Evolutionary conservation across 2,329 filamentous ascomycete genomes (phyloP).

Genomic region (Scedosporium minutisporum): DNA sequence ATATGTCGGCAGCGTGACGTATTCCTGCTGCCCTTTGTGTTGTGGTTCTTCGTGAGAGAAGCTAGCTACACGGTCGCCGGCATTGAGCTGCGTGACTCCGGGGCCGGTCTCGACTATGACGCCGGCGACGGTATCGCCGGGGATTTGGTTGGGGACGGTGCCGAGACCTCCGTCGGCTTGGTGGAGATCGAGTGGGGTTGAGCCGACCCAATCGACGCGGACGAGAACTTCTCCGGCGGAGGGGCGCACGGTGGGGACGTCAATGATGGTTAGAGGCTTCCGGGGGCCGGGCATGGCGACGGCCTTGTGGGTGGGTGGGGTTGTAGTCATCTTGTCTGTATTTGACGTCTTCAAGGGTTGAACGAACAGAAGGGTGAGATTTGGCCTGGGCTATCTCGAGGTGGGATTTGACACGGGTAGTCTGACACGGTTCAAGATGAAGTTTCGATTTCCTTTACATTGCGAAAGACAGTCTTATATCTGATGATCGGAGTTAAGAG

Average conservation of each 20-base stretch:
- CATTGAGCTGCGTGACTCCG: constrained; percentile 28
- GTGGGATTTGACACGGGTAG: no score
- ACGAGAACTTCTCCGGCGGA: constrained; percentile 39
- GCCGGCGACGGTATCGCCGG: constrained; percentile 41
- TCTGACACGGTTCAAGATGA: no score
- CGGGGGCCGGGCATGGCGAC: constrained; percentile 47
- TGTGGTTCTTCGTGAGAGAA: constrained; percentile 37
- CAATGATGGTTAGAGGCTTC: constrained; percentile 45
- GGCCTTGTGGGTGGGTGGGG: constrained; percentile 60
- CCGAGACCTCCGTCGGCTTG: constrained; percentile 50
- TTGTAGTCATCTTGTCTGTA: constrained; percentile 19
- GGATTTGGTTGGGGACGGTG: constrained; percentile 37
- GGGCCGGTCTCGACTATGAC: constrained; percentile 41
- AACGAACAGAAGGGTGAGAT: no score
- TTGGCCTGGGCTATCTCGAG: no score
- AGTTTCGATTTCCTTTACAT: no score
- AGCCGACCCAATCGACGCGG: constrained; percentile 47
- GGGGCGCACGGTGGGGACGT: constrained; percentile 32
- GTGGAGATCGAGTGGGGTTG: constrained; percentile 52
- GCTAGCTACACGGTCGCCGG: constrained; percentile 47
- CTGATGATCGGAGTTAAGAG: no score
- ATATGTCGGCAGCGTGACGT: constrained; percentile 40
- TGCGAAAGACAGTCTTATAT: no score
- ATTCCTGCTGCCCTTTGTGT: constrained; percentile 47
- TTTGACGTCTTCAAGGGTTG: no score